Conservation (phyloP, 2,329 filamentous ascomycete species). For the Colletotrichum melonis region DNA sequence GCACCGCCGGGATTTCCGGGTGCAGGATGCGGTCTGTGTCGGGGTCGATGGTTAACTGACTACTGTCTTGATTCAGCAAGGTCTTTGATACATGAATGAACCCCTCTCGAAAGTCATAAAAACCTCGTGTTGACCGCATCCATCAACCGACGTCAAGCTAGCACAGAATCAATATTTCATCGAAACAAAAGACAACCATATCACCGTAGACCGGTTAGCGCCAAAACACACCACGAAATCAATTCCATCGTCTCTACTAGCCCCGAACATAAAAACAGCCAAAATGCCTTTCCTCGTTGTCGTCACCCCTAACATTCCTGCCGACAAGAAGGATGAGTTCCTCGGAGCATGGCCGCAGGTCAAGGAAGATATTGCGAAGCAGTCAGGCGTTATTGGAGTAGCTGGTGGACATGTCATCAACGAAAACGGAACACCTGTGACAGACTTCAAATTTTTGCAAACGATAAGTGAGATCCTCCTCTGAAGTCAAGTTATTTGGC, state of each 20-base stretch:
- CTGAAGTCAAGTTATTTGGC: no score
- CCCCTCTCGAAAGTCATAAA: not conserved
- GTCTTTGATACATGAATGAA: not conserved
- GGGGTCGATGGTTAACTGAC: not conserved
- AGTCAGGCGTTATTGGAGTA: conserved; percentile 19
- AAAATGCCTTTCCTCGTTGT: conserved; percentile 29
- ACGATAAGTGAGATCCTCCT: not conserved
- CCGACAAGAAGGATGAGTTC: conserved; percentile 32
- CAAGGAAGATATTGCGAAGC: conserved; percentile 15
- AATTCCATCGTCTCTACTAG: not conserved
- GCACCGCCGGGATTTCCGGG: not conserved
- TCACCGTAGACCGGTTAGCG: not conserved
- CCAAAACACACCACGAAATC: not conserved
- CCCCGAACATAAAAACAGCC: not conserved
- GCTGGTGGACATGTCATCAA: conserved; percentile 18
- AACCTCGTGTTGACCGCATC: not conserved
- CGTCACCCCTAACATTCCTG: conserved; percentile 13
- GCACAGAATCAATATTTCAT: not conserved
- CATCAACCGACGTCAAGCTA: not conserved
- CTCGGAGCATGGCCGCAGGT: conserved; percentile 19
- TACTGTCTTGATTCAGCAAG: not conserved
- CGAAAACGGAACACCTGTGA: conserved; percentile 12
- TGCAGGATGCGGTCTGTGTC: not conserved
- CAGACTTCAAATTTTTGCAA: conserved; percentile 30
- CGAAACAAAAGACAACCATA: not conserved